These are phyloP conservation scores for Neurospora sp. DNA, from an alignment of 495 filamentous ascomycete species.

Conservation along the genomic window DNA sequence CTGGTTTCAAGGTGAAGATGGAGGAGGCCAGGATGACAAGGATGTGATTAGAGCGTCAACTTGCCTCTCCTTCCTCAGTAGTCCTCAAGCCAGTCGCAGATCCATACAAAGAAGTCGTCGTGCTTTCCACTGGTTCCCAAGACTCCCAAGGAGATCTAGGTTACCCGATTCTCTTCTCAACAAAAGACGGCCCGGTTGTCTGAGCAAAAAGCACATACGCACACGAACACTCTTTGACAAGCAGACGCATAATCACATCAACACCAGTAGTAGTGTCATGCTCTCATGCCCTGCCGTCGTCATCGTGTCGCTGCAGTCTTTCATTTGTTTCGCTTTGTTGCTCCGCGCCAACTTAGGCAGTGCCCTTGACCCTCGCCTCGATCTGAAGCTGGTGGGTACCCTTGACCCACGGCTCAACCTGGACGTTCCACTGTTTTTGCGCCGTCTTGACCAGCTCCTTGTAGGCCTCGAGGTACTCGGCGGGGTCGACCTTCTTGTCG, in stretches of 20 bases:
- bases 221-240: neutral
- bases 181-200: neutral
- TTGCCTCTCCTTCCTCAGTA: neutral
- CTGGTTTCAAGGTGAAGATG: neutral
- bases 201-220: neutral
- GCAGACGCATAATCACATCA: neutral
- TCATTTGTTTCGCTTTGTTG: neutral
- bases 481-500: conserved; percentile 38
- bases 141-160: neutral
- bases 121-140: neutral
- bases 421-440: conserved; percentile 50
- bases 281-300: neutral
- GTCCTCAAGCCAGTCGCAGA: neutral
- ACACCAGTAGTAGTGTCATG: neutral
- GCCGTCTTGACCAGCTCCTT: conserved; percentile 64
- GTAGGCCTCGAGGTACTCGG: conserved; percentile 64
- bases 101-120: neutral
- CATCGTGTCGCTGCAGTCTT: neutral
- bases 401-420: conserved; percentile 26
- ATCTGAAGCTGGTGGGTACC: conserved; percentile 21
- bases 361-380: neutral
- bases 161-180: neutral
- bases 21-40: neutral
- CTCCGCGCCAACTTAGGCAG: neutral
- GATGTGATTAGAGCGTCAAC: neutral